phyloP scores from a whole-genome alignment of 2,329 filamentous ascomycete species.

The Lasiodiplodia hormozganensis region DNA sequence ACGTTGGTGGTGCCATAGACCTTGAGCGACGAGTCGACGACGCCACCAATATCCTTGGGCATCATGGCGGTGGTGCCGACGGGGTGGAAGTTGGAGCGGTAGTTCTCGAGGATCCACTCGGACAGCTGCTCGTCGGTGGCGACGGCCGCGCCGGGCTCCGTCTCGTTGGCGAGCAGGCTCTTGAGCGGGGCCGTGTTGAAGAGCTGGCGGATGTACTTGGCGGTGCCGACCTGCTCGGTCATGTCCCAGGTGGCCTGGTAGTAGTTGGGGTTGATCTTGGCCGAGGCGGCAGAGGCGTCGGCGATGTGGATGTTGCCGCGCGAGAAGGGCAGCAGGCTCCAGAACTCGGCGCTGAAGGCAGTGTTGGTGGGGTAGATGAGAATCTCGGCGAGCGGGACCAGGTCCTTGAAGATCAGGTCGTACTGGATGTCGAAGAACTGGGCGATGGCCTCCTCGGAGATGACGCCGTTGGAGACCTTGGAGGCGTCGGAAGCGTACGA shows the following conservation, averaged over 20 bases:
- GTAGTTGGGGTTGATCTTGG: slow-evolving; percentile 52
- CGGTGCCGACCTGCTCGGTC: slow-evolving; percentile 43
- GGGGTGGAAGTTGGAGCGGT: slow-evolving; percentile 30
- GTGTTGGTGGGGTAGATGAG: slow-evolving; percentile 47
- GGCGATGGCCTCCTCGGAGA: slow-evolving; percentile 14
- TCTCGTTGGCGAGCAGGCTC: slow-evolving; percentile 34
- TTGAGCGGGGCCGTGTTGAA: slow-evolving; percentile 39
- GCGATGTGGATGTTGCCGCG: slow-evolving; percentile 44
- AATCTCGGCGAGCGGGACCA: slow-evolving; percentile 53
- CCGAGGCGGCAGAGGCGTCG: slow-evolving; percentile 34
- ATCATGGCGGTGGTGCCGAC: slow-evolving; percentile 28
- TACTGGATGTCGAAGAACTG: slow-evolving; percentile 33
- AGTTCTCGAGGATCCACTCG: slow-evolving; percentile 35
- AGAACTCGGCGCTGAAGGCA: slow-evolving; percentile 46
- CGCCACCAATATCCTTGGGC: slow-evolving; percentile 35
- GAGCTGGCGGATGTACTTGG: slow-evolving; percentile 42
- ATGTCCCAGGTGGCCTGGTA: slow-evolving; percentile 51
- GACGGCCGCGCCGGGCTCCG: slow-evolving; percentile 34
- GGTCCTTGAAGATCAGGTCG: slow-evolving; percentile 39
- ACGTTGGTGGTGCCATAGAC: slow-evolving; percentile 38
- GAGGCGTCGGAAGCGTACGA: slow-evolving; percentile 11
- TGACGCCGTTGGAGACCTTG: slow-evolving; percentile 16
- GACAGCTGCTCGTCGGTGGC: slow-evolving; percentile 35
- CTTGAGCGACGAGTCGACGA: slow-evolving; percentile 38
- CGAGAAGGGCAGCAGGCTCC: slow-evolving; percentile 48